These are phyloP conservation scores for Corylus americana DNA, from an alignment of 306 rosid genomes.

Conservation along the genomic window DNA sequence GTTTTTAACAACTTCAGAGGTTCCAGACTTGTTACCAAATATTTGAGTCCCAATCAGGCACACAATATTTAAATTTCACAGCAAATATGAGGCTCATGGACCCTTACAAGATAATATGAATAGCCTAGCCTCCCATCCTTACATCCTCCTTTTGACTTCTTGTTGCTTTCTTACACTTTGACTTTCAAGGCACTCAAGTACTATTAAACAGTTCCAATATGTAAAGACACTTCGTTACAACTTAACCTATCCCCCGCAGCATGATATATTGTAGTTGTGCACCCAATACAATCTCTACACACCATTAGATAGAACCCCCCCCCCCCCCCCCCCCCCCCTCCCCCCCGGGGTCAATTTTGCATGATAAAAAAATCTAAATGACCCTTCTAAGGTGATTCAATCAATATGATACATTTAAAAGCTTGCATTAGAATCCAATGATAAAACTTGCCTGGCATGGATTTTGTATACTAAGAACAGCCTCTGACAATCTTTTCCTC, in stretches of 20 bases:
- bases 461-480: constrained; percentile 37
- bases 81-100: neutral
- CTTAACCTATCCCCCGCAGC: neutral
- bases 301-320: neutral
- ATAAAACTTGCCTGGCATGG: constrained; percentile 62
- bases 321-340: neutral
- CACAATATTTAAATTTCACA: neutral
- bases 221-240: neutral
- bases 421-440: neutral
- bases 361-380: neutral
- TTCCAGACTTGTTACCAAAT: neutral
- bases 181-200: neutral
- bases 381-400: neutral
- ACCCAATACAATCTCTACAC: neutral
- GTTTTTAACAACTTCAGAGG: neutral
- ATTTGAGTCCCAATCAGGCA: neutral
- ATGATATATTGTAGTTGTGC: no score
- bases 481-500: constrained; percentile 61
- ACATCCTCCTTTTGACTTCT: neutral
- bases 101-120: neutral
- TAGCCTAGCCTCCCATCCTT: neutral
- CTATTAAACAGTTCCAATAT: neutral
- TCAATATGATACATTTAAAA: neutral
- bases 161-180: neutral
- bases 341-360: neutral